phyloP scores from a whole-genome alignment of 2,329 filamentous ascomycete genomes.

The Phyllosticta ampelicida region DNA sequence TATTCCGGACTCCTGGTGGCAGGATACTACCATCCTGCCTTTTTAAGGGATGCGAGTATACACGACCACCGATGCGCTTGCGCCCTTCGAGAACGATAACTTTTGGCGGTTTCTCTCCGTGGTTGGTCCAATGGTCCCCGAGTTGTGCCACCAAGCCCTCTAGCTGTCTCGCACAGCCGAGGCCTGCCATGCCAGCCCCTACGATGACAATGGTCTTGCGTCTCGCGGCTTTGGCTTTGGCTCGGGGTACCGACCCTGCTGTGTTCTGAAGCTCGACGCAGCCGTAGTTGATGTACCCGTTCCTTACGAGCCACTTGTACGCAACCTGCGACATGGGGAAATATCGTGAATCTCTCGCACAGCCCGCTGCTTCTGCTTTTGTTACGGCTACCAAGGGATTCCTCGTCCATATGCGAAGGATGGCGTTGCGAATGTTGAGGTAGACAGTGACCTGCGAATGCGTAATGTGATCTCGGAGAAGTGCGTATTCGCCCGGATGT shows the following conservation, averaged over 20 bases:
- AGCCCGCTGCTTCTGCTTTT: constrained; percentile 77
- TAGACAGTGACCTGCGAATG: constrained; percentile 88
- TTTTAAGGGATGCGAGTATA: constrained; percentile 70
- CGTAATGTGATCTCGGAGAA: constrained; percentile 73
- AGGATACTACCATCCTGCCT: constrained; percentile 46
- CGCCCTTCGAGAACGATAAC: constrained; percentile 81
- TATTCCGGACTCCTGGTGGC: constrained; percentile 51
- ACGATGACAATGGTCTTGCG: constrained; percentile 74
- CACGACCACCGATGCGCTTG: constrained; percentile 76
- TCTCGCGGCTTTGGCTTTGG: constrained; percentile 35
- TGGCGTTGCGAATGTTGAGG: constrained; percentile 90
- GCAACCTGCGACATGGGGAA: constrained; percentile 81
- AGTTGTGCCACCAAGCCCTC: constrained; percentile 79
- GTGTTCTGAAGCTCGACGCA: constrained; percentile 62
- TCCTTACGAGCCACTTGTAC: constrained; percentile 82
- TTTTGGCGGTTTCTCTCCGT: constrained; percentile 57
- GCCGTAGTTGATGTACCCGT: constrained; percentile 94
- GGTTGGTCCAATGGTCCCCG: constrained; percentile 52
- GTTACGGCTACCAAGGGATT: constrained; percentile 77
- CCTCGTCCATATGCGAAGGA: constrained; percentile 77
- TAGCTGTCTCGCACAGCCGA: constrained; percentile 85
- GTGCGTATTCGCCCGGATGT: constrained; percentile 70
- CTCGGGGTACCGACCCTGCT: constrained; percentile 23
- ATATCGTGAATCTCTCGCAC: constrained; percentile 77
- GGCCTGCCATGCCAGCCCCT: constrained; percentile 86